phyloP scores from a whole-genome alignment of 83 land plant genomes.

The Picea mariana region DNA sequence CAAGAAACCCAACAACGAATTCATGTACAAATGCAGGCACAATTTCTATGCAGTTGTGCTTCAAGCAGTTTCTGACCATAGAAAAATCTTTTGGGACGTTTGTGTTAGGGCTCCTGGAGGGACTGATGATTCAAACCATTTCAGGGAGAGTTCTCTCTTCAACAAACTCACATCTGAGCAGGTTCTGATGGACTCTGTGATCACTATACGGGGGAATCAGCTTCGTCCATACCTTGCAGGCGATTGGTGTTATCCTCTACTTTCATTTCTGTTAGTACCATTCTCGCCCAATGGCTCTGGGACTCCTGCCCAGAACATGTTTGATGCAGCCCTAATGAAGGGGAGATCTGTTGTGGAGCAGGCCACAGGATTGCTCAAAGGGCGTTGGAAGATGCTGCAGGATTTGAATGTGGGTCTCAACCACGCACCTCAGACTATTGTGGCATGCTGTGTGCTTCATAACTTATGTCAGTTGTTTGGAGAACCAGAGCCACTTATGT shows the following conservation, averaged over 20 bases:
- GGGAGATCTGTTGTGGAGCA: constrained; percentile 48
- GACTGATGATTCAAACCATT: constrained; percentile 57
- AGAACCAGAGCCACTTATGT: constrained; percentile 48
- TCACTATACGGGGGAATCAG: constrained; percentile 44
- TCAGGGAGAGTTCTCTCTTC: constrained; percentile 59
- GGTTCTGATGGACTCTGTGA: constrained; percentile 42
- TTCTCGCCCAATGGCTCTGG: constrained; percentile 34
- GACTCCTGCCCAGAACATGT: constrained; percentile 44
- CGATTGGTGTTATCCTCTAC: constrained; percentile 60
- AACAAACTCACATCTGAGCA: constrained; percentile 36
- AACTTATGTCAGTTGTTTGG: constrained; percentile 66
- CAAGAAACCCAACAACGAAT: not conserved
- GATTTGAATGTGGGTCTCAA: constrained; percentile 64
- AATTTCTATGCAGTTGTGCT: constrained; percentile 40
- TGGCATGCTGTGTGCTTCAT: constrained; percentile 75
- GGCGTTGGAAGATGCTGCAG: constrained; percentile 74
- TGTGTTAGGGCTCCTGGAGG: constrained; percentile 74
- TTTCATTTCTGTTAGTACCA: constrained; percentile 66
- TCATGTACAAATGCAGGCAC: constrained; percentile 1
- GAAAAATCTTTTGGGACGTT: constrained; percentile 70
- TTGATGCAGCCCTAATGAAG: constrained; percentile 57
- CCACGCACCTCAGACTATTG: constrained; percentile 76
- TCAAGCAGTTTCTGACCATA: constrained; percentile 68
- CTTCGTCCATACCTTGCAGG: constrained; percentile 68
- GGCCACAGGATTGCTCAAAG: constrained; percentile 70